Percentiles rank a stretch among this genome's conserved stretches.
These are phyloP conservation scores for Ilex asprella DNA, from an alignment of 257 asterid species.

Conservation along the genomic window DNA sequence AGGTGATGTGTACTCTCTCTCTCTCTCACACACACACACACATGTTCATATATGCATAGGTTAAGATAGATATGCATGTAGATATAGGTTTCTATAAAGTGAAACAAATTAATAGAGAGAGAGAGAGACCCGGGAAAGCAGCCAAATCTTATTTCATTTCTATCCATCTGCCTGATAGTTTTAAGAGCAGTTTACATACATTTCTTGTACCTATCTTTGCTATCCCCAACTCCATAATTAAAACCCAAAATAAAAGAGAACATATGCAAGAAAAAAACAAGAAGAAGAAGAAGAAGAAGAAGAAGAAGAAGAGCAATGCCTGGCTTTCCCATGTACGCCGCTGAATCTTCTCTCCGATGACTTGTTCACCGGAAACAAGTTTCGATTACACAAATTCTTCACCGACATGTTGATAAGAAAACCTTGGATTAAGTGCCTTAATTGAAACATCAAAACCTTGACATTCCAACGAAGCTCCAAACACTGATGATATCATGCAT, in stretches of 20 bases:
- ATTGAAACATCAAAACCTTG: background rate
- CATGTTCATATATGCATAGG: too few relatives aligned
- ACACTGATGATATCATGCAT: background rate
- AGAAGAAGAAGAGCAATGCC: background rate
- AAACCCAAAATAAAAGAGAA: background rate
- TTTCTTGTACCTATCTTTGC: background rate
- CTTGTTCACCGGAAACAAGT: background rate
- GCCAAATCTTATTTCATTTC: background rate
- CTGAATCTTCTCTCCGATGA: background rate
- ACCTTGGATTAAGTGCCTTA: background rate
- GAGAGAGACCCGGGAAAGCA: background rate
- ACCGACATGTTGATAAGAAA: background rate
- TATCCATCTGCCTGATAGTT: background rate
- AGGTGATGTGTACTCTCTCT: too few relatives aligned
- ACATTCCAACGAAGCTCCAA: background rate
- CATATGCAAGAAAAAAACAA: background rate
- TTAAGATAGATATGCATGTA: too few relatives aligned
- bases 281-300: background rate
- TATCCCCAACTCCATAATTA: background rate
- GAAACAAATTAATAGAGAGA: too few relatives aligned
- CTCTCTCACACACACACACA: too few relatives aligned
- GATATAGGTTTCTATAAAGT: too few relatives aligned
- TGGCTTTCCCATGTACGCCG: constrained; percentile 7
- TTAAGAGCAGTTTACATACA: background rate
- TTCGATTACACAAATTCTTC: background rate